These are phyloP conservation scores for Baffinella frigidus DNA, from an alignment of 208 protist species.

Conservation along the genomic window DNA sequence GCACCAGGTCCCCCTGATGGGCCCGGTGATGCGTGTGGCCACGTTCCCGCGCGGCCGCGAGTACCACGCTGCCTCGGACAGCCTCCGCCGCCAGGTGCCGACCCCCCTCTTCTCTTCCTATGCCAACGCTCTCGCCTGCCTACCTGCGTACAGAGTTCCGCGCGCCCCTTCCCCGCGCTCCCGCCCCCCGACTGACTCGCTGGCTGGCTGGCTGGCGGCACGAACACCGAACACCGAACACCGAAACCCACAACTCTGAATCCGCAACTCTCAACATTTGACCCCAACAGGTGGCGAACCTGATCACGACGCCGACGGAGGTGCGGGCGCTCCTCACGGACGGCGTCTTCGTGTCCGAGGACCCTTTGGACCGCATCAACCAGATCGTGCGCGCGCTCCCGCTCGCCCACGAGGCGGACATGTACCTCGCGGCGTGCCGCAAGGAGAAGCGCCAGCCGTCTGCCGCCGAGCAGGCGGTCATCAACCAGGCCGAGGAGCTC, in stretches of 20 bases:
- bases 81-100: not conserved
- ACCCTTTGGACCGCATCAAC: not conserved
- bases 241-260: no score
- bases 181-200: no score
- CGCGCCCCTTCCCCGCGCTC: no score
- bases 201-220: no score
- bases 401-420: not conserved
- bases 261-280: no score
- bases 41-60: slow-evolving; percentile 53
- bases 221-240: no score
- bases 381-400: slow-evolving; percentile 38
- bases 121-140: no score
- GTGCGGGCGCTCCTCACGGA: slow-evolving; percentile 37
- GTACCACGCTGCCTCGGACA: not conserved
- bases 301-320: slow-evolving; percentile 58
- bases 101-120: no score
- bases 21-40: not conserved
- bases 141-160: no score
- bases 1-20: slow-evolving; percentile 28
- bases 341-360: slow-evolving; percentile 52
- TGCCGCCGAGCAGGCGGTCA: not conserved
- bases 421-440: not conserved
- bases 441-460: not conserved
- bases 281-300: slow-evolving; percentile 4
- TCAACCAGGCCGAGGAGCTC: slow-evolving; percentile 26